Evolutionary conservation across 169 alveolate species (phyloP).

Genomic region (Eimeria acervulina): DNA sequence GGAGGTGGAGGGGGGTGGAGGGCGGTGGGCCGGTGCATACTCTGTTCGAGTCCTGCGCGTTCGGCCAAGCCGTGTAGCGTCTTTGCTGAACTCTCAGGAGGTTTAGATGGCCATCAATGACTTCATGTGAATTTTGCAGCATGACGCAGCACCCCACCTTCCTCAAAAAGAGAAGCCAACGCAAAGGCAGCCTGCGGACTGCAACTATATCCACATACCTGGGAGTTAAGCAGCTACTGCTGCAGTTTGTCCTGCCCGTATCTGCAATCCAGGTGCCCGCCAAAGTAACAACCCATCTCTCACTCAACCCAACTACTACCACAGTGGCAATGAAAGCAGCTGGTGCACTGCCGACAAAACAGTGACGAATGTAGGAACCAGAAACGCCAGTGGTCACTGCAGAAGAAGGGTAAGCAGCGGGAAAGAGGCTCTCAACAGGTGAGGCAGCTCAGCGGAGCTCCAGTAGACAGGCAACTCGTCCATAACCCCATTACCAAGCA

Average conservation of each 20-base stretch:
- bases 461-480: background rate
- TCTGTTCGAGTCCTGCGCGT: too few species aligned
- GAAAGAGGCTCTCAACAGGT: background rate
- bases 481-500: background rate
- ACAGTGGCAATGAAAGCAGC: background rate
- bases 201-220: too few species aligned
- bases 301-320: background rate
- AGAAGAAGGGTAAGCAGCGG: too few species aligned
- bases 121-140: too few species aligned
- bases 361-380: background rate
- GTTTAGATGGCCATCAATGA: too few species aligned
- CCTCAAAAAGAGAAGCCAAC: background rate
- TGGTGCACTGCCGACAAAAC: background rate
- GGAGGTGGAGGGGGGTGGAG: too few species aligned
- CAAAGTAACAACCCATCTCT: background rate
- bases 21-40: too few species aligned
- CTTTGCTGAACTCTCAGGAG: too few species aligned
- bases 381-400: background rate
- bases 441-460: background rate
- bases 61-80: too few species aligned
- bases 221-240: background rate
- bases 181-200: background rate
- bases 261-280: background rate
- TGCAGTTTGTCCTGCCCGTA: background rate
- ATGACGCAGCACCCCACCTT: too few species aligned